phyloP scores from a whole-genome alignment of 805 yeast genomes.

The Ogataea angusta region DNA sequence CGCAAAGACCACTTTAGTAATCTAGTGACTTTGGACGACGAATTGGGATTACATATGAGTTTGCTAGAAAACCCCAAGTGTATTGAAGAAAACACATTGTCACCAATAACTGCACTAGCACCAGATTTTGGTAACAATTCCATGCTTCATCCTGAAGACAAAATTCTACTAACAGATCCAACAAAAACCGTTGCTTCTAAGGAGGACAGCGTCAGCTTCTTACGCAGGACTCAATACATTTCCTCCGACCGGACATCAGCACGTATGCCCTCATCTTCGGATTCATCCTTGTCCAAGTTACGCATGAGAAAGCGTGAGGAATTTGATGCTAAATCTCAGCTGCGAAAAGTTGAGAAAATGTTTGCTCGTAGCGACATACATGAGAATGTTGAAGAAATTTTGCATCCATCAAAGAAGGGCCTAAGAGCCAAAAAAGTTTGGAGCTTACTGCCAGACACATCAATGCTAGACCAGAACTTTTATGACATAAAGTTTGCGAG shows the following conservation, averaged over 20 bases:
- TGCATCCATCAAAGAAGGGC: conserved; percentile 76
- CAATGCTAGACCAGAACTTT: conserved; percentile 80
- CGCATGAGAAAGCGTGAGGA: conserved; percentile 31
- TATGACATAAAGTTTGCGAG: conserved; percentile 61
- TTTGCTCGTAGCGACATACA: conserved; percentile 47
- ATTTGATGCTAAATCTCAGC: conserved; percentile 59
- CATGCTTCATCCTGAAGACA: conserved; percentile 73
- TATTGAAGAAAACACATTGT: conserved; percentile 46
- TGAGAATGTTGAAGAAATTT: conserved; percentile 28
- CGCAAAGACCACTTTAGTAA: conserved; percentile 70
- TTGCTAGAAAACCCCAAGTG: conserved; percentile 62
- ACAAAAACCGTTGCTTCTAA: conserved; percentile 44
- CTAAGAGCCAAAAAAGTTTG: conserved; percentile 73
- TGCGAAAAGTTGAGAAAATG: conserved; percentile 70
- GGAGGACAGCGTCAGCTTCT: conserved; percentile 45
- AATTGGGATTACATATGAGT: conserved; percentile 75
- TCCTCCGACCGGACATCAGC: conserved; percentile 50
- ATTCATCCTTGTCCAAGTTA: not conserved
- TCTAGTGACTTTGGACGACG: conserved; percentile 55
- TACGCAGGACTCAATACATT: conserved; percentile 92
- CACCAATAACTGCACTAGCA: conserved; percentile 30
- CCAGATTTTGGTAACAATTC: conserved; percentile 23
- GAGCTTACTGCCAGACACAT: conserved; percentile 85
- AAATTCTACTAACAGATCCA: conserved; percentile 76
- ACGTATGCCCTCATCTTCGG: not conserved